A percentile compares a stretch with the other conserved stretches of the same genome.
These are phyloP conservation scores for Sporothrix phasma DNA, from an alignment of 2,329 filamentous ascomycete species.

Conservation along the genomic window DNA sequence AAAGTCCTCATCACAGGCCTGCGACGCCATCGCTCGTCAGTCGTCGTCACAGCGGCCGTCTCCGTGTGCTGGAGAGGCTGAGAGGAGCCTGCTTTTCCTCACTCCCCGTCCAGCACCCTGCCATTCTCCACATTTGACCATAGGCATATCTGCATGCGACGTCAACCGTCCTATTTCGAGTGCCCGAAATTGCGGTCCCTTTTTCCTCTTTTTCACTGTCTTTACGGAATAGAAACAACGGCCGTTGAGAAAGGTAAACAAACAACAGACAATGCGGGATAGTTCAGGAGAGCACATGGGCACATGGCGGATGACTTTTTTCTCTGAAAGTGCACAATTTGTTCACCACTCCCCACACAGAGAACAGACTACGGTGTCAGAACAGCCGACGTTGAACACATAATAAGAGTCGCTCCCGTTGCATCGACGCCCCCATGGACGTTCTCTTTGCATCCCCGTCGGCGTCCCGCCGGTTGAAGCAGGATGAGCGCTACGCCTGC, in stretches of 20 bases:
- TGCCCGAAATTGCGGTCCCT: background rate
- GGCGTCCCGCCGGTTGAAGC: background rate
- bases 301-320: too few relatives aligned
- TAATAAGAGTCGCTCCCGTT: background rate
- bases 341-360: too few relatives aligned
- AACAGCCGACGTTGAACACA: too few relatives aligned
- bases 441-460: background rate
- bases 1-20: too few relatives aligned
- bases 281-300: background rate
- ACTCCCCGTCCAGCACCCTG: background rate
- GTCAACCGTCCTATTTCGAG: slow-evolving; percentile 5
- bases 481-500: background rate
- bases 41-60: background rate
- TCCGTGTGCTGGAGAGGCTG: background rate
- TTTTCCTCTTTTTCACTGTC: background rate
- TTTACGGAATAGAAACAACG: background rate
- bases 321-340: too few relatives aligned
- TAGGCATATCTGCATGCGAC: slow-evolving; percentile 1
- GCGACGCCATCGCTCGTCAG: too few relatives aligned
- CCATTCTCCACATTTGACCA: background rate
- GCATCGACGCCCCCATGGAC: background rate
- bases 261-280: background rate
- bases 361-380: too few relatives aligned
- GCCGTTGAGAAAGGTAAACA: background rate
- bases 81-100: background rate